phyloP scores from a whole-genome alignment of 495 filamentous ascomycete species.

The Sordaria brevicollis region DNA sequence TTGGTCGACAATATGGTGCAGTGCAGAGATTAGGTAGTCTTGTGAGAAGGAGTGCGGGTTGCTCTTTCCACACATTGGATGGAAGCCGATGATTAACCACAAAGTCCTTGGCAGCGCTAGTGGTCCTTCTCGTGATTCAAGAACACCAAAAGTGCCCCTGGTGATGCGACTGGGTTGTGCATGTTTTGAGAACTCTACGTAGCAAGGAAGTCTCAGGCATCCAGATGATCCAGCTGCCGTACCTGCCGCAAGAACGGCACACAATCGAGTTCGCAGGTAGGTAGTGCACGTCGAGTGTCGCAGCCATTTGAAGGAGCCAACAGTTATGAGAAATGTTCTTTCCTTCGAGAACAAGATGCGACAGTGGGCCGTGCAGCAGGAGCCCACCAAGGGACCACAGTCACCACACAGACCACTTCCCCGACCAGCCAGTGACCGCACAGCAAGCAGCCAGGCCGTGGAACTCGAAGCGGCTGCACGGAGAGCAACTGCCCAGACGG shows the following conservation, averaged over 20 bases:
- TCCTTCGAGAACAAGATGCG: neutral
- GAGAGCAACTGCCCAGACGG: neutral
- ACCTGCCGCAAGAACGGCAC: neutral
- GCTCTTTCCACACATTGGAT: too few relatives aligned
- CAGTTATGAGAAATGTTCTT: neutral
- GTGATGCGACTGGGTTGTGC: neutral
- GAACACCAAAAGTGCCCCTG: neutral
- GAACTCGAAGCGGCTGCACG: neutral
- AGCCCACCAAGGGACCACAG: neutral
- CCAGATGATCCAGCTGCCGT: neutral
- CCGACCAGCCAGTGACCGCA: neutral
- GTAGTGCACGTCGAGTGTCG: neutral
- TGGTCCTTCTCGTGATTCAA: neutral
- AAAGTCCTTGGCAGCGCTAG: neutral
- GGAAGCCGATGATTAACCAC: neutral
- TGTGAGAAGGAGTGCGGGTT: neutral
- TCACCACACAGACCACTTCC: neutral
- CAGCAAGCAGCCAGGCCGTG: neutral
- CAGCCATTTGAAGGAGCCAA: neutral
- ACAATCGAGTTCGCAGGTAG: neutral
- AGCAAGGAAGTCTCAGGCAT: neutral
- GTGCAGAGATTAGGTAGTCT: too few relatives aligned
- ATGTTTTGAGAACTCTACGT: neutral
- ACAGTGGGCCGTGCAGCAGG: neutral
- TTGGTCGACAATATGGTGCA: neutral